A percentile compares a stretch with the other conserved stretches of the same genome.
phyloP scores from a whole-genome alignment of 768 basidiomycete genomes.

The Russula foetens region DNA sequence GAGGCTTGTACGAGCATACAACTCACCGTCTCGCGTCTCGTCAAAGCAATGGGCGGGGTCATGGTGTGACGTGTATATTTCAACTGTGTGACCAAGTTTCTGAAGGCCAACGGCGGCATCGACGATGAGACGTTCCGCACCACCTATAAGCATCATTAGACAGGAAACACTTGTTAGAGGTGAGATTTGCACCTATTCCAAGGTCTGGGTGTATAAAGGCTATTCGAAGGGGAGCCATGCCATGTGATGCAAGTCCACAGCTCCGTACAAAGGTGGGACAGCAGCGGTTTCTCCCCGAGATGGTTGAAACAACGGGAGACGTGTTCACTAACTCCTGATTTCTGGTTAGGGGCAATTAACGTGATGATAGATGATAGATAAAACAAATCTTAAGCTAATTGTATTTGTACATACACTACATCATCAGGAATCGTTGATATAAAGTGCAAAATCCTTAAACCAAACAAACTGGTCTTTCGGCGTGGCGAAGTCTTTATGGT shows the following conservation, averaged over 20 bases:
- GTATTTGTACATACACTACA: too few relatives aligned
- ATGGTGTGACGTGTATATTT: conserved; percentile 91
- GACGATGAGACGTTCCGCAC: conserved; percentile 90
- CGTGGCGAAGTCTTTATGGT: too few relatives aligned
- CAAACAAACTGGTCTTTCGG: too few relatives aligned
- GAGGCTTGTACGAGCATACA: not conserved
- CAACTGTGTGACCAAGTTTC: conserved; percentile 71
- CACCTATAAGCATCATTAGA: conserved; percentile 44
- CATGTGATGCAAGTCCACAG: too few relatives aligned
- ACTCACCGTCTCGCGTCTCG: conserved; percentile 83
- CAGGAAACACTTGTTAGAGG: not conserved
- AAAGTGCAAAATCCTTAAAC: too few relatives aligned
- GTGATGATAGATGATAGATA: too few relatives aligned
- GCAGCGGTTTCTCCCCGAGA: too few relatives aligned
- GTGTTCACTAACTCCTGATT: too few relatives aligned
- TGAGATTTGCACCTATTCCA: conserved; percentile 62
- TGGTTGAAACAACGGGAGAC: too few relatives aligned
- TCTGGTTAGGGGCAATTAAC: too few relatives aligned
- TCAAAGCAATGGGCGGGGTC: conserved; percentile 85
- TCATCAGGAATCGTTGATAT: too few relatives aligned
- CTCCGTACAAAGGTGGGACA: not conserved
- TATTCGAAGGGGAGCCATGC: conserved; percentile 34
- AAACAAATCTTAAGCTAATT: too few relatives aligned
- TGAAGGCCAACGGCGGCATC: conserved; percentile 91
- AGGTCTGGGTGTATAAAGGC: conserved; percentile 94